These are phyloP conservation scores for Colletotrichum cereale DNA, from an alignment of 2,329 filamentous ascomycete species.

Conservation along the genomic window DNA sequence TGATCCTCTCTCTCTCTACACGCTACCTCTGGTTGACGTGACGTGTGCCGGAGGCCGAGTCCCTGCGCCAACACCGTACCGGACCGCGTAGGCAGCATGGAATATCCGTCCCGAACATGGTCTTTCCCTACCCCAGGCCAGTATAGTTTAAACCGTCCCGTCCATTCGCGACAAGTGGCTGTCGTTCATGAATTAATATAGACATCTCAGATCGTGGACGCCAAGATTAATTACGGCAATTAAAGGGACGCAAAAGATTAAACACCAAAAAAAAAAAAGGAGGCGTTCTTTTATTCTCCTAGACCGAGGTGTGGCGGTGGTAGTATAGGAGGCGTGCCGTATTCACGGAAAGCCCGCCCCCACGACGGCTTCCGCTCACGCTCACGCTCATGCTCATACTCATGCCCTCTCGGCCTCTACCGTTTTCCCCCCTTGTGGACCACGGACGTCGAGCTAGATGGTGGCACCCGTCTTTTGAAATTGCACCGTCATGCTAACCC, in stretches of 20 bases:
- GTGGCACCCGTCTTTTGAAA: neutral
- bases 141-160: constrained; percentile 16
- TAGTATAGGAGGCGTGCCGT: neutral
- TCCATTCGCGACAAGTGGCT: neutral
- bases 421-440: neutral
- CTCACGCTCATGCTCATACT: neutral
- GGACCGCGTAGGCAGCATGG: neutral
- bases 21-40: constrained; percentile 2
- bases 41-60: constrained; percentile 10
- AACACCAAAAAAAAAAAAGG: too few species aligned
- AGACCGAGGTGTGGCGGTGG: too few species aligned
- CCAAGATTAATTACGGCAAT: neutral
- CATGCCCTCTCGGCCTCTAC: neutral
- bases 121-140: constrained; percentile 2
- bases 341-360: neutral
- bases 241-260: neutral
- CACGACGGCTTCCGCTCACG: constrained; percentile 8
- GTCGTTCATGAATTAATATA: neutral
- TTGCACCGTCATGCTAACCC: constrained; percentile 8
- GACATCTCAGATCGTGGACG: neutral
- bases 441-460: constrained; percentile 1
- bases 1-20: neutral
- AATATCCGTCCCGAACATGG: neutral
- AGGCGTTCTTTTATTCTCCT: neutral
- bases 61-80: constrained; percentile 1